Percentiles rank a stretch among this genome's conserved stretches.
These are phyloP conservation scores for Leccinum sublutescens DNA, from an alignment of 768 basidiomycete genomes.

Conservation along the genomic window DNA sequence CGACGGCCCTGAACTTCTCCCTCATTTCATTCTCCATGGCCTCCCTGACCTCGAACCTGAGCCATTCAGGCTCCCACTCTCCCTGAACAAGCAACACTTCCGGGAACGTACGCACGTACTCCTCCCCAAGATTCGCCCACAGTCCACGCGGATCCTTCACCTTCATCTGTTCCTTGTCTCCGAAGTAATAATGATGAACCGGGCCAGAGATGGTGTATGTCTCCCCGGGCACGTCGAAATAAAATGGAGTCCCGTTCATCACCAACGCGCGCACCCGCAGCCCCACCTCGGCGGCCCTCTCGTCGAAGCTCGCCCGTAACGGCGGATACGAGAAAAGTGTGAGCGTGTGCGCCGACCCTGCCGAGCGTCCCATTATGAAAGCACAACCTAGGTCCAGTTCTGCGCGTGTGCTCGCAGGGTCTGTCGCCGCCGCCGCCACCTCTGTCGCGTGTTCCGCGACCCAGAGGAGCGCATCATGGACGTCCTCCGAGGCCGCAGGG, in stretches of 20 bases:
- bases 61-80: constrained; percentile 52
- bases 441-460: constrained; percentile 36
- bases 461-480: constrained; percentile 63
- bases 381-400: constrained; percentile 42
- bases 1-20: constrained; percentile 31
- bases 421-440: constrained; percentile 13
- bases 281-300: constrained; percentile 18
- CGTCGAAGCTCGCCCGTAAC: constrained; percentile 33
- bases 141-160: constrained; percentile 43
- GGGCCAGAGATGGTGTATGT: constrained; percentile 26
- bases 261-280: constrained; percentile 43
- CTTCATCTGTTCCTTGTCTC: constrained; percentile 42
- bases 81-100: constrained; percentile 47
- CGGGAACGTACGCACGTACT: constrained; percentile 41
- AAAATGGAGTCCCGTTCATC: constrained; percentile 47
- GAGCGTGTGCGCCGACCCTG: constrained; percentile 51
- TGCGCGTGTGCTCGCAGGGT: constrained; percentile 1
- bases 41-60: constrained; percentile 35
- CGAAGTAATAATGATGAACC: constrained; percentile 27
- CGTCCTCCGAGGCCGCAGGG: constrained; percentile 54
- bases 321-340: constrained; percentile 40
- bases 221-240: constrained; percentile 30
- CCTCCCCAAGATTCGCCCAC: constrained; percentile 36
- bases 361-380: constrained; percentile 60
- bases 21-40: constrained; percentile 41